Evolutionary conservation across 345 rosid species (phyloP).

Genomic region (Hirschfeldia incana): DNA sequence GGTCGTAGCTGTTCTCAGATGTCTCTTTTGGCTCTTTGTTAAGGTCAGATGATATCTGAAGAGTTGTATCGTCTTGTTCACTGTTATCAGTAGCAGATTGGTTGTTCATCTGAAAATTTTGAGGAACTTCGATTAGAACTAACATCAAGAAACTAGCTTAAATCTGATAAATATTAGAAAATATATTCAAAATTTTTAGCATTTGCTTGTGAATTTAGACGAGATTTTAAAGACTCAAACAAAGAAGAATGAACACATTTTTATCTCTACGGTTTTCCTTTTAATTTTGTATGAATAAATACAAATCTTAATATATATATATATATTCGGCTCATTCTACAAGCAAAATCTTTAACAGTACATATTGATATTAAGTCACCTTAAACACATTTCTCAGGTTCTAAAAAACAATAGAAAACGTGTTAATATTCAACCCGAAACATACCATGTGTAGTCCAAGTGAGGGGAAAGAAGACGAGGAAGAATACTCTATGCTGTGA

Average conservation of each 20-base stretch:
- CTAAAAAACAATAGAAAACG: background rate
- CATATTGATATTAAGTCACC: background rate
- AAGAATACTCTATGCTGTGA: slow-evolving; percentile 2
- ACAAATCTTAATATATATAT: background rate
- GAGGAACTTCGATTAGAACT: slow-evolving; percentile 1
- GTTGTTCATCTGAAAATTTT: slow-evolving; percentile 22
- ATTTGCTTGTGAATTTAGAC: background rate
- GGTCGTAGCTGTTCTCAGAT: slow-evolving; percentile 43
- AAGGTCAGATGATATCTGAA: slow-evolving; percentile 24
- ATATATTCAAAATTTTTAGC: background rate
- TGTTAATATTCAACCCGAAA: background rate
- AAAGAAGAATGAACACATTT: background rate
- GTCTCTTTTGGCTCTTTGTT: slow-evolving; percentile 40
- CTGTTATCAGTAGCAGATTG: background rate
- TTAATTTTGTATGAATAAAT: background rate
- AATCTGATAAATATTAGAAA: slow-evolving; percentile 1
- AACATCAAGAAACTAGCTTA: slow-evolving; percentile 5
- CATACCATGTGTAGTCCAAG: slow-evolving; percentile 32
- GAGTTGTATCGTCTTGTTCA: slow-evolving; percentile 12
- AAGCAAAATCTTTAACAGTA: background rate
- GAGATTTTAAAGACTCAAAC: background rate
- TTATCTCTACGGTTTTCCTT: background rate
- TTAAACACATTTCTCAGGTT: background rate
- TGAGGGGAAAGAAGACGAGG: slow-evolving; percentile 20
- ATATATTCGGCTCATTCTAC: background rate